Percentiles rank a stretch among this genome's conserved stretches.
These are phyloP conservation scores for Mycosphaerella sp. DNA, from an alignment of 2,329 filamentous ascomycete genomes.

Conservation along the genomic window DNA sequence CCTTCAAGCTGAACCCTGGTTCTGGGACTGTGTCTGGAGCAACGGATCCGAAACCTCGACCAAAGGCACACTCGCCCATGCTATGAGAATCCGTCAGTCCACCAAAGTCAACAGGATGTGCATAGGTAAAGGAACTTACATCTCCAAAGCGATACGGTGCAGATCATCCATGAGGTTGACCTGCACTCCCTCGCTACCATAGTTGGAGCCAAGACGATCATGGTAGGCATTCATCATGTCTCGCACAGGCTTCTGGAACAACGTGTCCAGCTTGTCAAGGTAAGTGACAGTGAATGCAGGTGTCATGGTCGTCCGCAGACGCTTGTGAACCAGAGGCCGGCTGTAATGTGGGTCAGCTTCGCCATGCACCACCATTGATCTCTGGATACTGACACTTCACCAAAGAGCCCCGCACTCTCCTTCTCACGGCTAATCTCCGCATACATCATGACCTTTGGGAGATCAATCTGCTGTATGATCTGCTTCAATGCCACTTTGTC, in stretches of 20 bases:
- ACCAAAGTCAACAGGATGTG: neutral
- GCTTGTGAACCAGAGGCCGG: slow-evolving; percentile 5
- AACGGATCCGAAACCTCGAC: slow-evolving; percentile 9
- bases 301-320: slow-evolving; percentile 3
- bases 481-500: slow-evolving; percentile 8
- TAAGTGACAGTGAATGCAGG: slow-evolving; percentile 8
- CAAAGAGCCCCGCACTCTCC: slow-evolving; percentile 10
- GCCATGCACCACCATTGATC: neutral
- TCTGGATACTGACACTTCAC: slow-evolving; percentile 7
- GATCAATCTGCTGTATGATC: slow-evolving; percentile 9
- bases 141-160: slow-evolving; percentile 10
- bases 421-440: slow-evolving; percentile 12
- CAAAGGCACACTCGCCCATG: slow-evolving; percentile 12
- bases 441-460: slow-evolving; percentile 15
- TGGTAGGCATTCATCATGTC: slow-evolving; percentile 3
- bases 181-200: neutral
- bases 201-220: neutral
- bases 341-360: neutral
- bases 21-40: slow-evolving; percentile 3
- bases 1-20: neutral
- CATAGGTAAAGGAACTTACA: neutral
- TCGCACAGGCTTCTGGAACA: slow-evolving; percentile 1
- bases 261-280: slow-evolving; percentile 4
- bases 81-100: neutral
- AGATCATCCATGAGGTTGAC: slow-evolving; percentile 9